Base-by-base conservation (phyloP, 257 asterid species). In the Linaria vulgaris region DNA sequence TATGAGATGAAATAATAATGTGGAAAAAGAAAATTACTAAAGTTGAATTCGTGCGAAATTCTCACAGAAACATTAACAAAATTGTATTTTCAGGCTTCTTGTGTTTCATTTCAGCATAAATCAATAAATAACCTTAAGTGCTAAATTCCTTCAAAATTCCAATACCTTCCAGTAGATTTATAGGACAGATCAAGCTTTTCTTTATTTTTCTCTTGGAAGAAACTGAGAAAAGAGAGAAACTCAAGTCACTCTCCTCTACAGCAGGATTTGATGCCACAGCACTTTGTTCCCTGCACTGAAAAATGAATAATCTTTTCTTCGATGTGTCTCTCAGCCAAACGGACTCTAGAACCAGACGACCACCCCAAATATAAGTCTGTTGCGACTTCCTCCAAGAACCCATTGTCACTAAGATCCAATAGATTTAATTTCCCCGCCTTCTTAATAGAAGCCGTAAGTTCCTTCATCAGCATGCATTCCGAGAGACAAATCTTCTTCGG, bases 361-460 rank as follows among this genome's bases (percentile, higher is more conserved):
- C 99, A 94, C 19, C 83, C 90, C 17, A 67, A 49, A 61, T 50
- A 78, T 30, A 85, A 63, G 63, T 41, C 46, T 31, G 83, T 82
- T 21, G 49, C 57, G 12, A 66, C 80, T 56, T 84, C 75, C 53
- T 14, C 60, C n/a, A 80, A 71, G 64, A 90, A 77, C 22, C 87
- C 82, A 22, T 94, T 87, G 25, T 71, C 66, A 67, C 97, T 90
- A 50, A 90, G 85, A 80, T 94, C 88, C 31, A 94, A 73, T 49
- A 72, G 30, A 55, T 78, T 74, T 52, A 94, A 67, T 23, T 68
- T 72, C 64, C 72, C 73, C 10, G 86, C 86, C 71, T 50, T 56
- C 66, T 68, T 59, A 65, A 85, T 75, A 34, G 88, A 82, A 59
- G 43, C 67, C 25, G 71, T 16, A 64, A 90, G 80, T 63, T 81